Conservation (phyloP, 202 grass and related monocot genomes). For the Musa balbisiana region DNA sequence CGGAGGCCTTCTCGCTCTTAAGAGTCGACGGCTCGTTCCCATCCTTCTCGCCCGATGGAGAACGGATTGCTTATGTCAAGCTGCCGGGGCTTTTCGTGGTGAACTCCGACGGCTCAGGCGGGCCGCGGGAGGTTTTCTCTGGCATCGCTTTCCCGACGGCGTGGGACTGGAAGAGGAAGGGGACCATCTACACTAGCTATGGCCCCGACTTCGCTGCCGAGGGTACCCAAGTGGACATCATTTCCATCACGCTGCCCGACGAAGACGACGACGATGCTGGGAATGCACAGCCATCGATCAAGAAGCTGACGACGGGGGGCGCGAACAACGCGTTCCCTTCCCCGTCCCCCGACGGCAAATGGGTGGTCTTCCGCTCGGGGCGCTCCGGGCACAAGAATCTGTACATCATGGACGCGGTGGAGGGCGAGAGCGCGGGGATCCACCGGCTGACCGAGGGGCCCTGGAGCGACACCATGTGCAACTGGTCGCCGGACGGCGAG, state of each 20-base stretch:
- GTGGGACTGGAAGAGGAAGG: slow-evolving; percentile 90
- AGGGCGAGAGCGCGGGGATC: slow-evolving; percentile 54
- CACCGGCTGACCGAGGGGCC: slow-evolving; percentile 57
- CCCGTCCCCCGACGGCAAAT: slow-evolving; percentile 79
- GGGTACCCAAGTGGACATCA: slow-evolving; percentile 57
- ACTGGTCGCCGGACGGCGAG: slow-evolving; percentile 81
- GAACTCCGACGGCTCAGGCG: slow-evolving; percentile 61
- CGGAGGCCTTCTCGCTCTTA: slow-evolving; percentile 67
- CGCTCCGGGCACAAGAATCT: slow-evolving; percentile 81
- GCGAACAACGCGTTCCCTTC: slow-evolving; percentile 89
- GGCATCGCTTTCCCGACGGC: slow-evolving; percentile 69
- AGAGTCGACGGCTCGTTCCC: slow-evolving; percentile 79
- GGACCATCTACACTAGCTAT: slow-evolving; percentile 63
- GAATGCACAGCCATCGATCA: slow-evolving; percentile 28
- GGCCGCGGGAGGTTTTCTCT: slow-evolving; percentile 34
- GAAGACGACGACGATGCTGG: slow-evolving; percentile 12
- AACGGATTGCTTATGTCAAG: slow-evolving; percentile 50
- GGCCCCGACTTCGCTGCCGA: slow-evolving; percentile 55
- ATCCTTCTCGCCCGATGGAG: slow-evolving; percentile 86
- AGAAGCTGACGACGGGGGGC: slow-evolving; percentile 45
- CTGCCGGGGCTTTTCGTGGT: slow-evolving; percentile 73
- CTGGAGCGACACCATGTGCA: slow-evolving; percentile 94
- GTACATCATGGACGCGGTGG: slow-evolving; percentile 66
- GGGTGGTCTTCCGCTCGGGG: slow-evolving; percentile 76
- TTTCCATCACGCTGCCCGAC: slow-evolving; percentile 44